phyloP scores from a whole-genome alignment of 1,284 basidiomycete genomes.

The Mycena sp. region DNA sequence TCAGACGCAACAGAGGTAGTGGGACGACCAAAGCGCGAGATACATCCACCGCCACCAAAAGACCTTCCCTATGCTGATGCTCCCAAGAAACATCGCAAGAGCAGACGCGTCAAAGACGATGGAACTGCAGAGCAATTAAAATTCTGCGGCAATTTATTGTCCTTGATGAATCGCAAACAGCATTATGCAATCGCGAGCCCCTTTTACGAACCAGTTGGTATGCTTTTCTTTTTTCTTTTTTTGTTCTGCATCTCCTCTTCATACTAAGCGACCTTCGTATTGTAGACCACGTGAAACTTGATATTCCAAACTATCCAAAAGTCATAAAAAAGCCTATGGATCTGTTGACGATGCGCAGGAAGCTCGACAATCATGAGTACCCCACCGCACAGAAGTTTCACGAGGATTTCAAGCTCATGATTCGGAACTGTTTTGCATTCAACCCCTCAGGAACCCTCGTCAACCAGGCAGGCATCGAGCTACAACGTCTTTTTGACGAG shows the following conservation, averaged over 20 bases:
- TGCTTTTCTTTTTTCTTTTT: constrained; percentile 43
- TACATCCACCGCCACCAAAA: constrained; percentile 94
- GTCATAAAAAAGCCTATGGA: constrained; percentile 97
- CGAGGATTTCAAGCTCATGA: constrained; percentile 94
- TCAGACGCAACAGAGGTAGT: constrained; percentile 66
- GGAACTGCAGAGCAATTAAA: constrained; percentile 87
- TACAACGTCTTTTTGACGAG: constrained; percentile 89
- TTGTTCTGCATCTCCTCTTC: constrained; percentile 3
- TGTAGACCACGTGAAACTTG: constrained; percentile 79
- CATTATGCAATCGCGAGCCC: constrained; percentile 80
- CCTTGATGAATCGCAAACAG: constrained; percentile 84
- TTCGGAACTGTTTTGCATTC: constrained; percentile 93
- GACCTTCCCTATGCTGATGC: constrained; percentile 87
- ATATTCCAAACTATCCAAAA: constrained; percentile 88
- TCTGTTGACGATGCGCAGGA: constrained; percentile 86
- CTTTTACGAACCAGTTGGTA: constrained; percentile 94
- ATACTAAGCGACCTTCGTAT: constrained; percentile 22
- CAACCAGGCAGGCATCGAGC: constrained; percentile 81
- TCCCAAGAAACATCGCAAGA: constrained; percentile 74
- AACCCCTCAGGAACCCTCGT: constrained; percentile 92
- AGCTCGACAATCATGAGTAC: constrained; percentile 84
- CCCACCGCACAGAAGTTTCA: constrained; percentile 81
- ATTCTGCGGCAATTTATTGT: constrained; percentile 82
- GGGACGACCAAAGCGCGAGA: constrained; percentile 95
- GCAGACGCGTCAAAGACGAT: constrained; percentile 70